Base-by-base conservation (phyloP, 306 rosid species). In the Abrus pulchellus region DNA sequence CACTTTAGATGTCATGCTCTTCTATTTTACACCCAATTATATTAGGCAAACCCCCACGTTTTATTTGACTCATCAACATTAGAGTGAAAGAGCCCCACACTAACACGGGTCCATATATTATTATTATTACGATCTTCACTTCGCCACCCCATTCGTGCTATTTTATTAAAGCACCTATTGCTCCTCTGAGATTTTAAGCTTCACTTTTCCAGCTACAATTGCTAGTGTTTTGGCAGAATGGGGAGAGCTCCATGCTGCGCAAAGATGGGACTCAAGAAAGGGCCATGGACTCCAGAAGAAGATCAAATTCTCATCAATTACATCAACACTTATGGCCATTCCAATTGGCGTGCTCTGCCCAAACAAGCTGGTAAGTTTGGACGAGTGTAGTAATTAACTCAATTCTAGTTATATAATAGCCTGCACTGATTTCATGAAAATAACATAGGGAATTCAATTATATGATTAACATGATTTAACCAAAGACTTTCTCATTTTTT, bases 301-400 rank as follows among this genome's bases (percentile, higher is more conserved):
- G 98, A 94, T 62, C 87, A 38, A 20, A 68, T 89, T 8, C 97
- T 94, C 77, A 83, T 90, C 87, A 55, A 77, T 82, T 87, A 87
- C 84, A 90, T 94, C 74, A 84, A 84, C 12, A 84, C 29, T 5
- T 44, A 83, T 75, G 98, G 97, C 84, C 97, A 94, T 61, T 76
- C 85, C 48, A 94, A 94, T 54, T 94, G 98, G 98, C 84, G 98
- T 72, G 97, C 98, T 41, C 97, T 94, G 5, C 98, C 98, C 7
- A 94, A 86, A 85, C 93, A 57, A 32, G 94, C 98, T 27, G 98
- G 97, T 94, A 89, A 5, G 11, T 65, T n/a, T 65, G 3, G 7
- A 7, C 1, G 6, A 30, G 6, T 29, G 3, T 7, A 43, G 3
- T 7, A 43, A 50, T 50, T 33, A 12, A 49, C 44, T 12, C 61